Conservation (phyloP, 371 early-diverging fungal species). For the Astathelohania contejeani region DNA sequence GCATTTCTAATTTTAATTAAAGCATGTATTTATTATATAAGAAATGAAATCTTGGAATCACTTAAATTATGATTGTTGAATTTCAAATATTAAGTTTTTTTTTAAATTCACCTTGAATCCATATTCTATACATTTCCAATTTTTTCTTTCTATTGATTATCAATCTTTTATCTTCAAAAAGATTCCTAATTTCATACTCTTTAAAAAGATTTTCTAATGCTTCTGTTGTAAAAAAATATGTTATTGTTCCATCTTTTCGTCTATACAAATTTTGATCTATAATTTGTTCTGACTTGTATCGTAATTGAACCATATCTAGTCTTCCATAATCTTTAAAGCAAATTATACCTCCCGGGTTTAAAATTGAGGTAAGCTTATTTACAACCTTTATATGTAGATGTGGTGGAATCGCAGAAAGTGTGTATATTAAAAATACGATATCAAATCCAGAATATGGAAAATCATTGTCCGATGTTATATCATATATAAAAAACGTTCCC, state of each 20-base stretch:
- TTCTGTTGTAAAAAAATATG: conserved; percentile 38
- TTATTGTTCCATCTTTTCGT: conserved; percentile 37
- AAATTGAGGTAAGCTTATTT: conserved; percentile 5
- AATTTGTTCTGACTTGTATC: conserved; percentile 35
- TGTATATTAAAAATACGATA: conserved; percentile 36
- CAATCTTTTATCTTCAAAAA: conserved; percentile 72
- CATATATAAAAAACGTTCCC: conserved; percentile 2
- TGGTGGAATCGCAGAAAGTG: conserved; percentile 39
- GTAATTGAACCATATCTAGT: conserved; percentile 33
- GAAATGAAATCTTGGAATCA: too few species aligned
- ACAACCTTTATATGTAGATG: conserved; percentile 16
- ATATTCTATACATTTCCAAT: conserved; percentile 85
- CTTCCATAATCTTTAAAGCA: conserved; percentile 36
- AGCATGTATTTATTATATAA: too few species aligned
- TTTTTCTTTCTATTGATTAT: conserved; percentile 73
- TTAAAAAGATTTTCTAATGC: conserved; percentile 3
- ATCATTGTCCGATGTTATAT: background rate
- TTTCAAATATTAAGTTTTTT: conserved; percentile 13
- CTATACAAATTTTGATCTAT: conserved; percentile 34
- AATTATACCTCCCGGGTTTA: conserved; percentile 23
- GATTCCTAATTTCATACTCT: conserved; percentile 59
- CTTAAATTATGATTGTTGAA: too few species aligned
- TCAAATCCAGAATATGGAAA: conserved; percentile 14
- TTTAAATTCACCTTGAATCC: conserved; percentile 77
- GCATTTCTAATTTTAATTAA: too few species aligned